Percentiles rank a stretch among this genome's conserved stretches.
These are phyloP conservation scores for Russula virescens DNA, from an alignment of 768 basidiomycete genomes.

Conservation along the genomic window DNA sequence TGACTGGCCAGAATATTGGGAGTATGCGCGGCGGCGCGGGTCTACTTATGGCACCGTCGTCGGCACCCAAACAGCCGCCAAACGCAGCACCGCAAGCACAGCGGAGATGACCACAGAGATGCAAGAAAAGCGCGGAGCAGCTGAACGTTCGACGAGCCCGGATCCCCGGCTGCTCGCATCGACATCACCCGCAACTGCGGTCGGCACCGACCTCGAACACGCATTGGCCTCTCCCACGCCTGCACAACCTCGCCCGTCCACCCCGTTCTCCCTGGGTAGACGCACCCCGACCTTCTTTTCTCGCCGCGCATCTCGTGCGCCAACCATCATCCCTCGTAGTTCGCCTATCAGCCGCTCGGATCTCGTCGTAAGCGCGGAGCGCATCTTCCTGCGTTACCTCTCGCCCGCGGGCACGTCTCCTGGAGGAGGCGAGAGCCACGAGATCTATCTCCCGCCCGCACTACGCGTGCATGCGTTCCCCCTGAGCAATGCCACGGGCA, in stretches of 20 bases:
- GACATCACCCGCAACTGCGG: slow-evolving; percentile 45
- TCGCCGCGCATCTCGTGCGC: slow-evolving; percentile 78
- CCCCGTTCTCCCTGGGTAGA: slow-evolving; percentile 71
- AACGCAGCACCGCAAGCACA: slow-evolving; percentile 82
- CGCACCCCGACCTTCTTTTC: slow-evolving; percentile 75
- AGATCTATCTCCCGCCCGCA: slow-evolving; percentile 93
- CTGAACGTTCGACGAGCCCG: slow-evolving; percentile 47
- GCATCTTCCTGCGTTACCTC: slow-evolving; percentile 93
- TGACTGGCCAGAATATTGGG: slow-evolving; percentile 99
- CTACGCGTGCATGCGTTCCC: slow-evolving; percentile 91
- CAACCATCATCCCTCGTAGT: slow-evolving; percentile 90
- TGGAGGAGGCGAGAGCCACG: slow-evolving; percentile 84
- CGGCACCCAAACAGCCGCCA: slow-evolving; percentile 56
- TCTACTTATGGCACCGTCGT: slow-evolving; percentile 92
- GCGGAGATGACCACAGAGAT: slow-evolving; percentile 57
- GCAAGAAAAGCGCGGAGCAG: slow-evolving; percentile 59
- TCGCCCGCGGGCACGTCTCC: slow-evolving; percentile 71
- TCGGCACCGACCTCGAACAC: slow-evolving; percentile 33
- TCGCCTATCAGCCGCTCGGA: slow-evolving; percentile 86
- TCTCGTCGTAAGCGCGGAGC: slow-evolving; percentile 89
- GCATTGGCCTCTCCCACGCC: slow-evolving; percentile 27
- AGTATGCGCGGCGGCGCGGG: slow-evolving; percentile 85
- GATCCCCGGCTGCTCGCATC: slow-evolving; percentile 41
- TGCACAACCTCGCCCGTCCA: slow-evolving; percentile 57
- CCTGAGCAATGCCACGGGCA: slow-evolving; percentile 67